These are phyloP conservation scores for Taiozyma sp. DNA, from an alignment of 1,139 yeast species.

Conservation along the genomic window DNA sequence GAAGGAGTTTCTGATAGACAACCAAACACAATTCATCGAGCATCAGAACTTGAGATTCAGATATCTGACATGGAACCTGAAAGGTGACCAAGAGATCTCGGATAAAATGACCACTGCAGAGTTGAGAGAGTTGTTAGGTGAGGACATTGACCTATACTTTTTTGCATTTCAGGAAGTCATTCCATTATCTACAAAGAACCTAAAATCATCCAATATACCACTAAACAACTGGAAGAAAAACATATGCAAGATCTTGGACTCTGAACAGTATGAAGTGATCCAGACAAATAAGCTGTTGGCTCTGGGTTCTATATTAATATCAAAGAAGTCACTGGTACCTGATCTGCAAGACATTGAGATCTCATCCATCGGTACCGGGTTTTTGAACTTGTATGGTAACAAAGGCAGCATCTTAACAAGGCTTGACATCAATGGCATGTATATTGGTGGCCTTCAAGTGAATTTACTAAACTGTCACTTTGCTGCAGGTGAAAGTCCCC, in stretches of 20 bases:
- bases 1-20: slow-evolving; percentile 4
- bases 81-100: slow-evolving; percentile 29
- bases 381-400: slow-evolving; percentile 54
- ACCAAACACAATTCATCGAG: slow-evolving; percentile 1
- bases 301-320: slow-evolving; percentile 39
- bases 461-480: slow-evolving; percentile 62
- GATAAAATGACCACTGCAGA: slow-evolving; percentile 14
- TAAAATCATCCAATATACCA: slow-evolving; percentile 38
- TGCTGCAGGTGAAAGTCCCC: slow-evolving; percentile 62
- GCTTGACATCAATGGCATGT: slow-evolving; percentile 21
- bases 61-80: slow-evolving; percentile 43
- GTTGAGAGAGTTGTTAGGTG: slow-evolving; percentile 19
- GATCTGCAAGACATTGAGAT: slow-evolving; percentile 35
- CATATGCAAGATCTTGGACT: slow-evolving; percentile 24
- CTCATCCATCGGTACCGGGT: slow-evolving; percentile 48
- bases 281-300: slow-evolving; percentile 45
- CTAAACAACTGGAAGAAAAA: slow-evolving; percentile 34
- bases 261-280: slow-evolving; percentile 26
- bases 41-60: slow-evolving; percentile 15
- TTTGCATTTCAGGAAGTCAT: slow-evolving; percentile 50
- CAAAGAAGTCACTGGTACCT: slow-evolving; percentile 25
- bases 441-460: slow-evolving; percentile 38
- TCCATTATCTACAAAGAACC: slow-evolving; percentile 39
- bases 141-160: slow-evolving; percentile 34
- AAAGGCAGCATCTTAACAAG: slow-evolving; percentile 48